Evolutionary conservation across 2,329 filamentous ascomycete genomes (phyloP).

Genomic region (Apiospora kogelbergensis): DNA sequence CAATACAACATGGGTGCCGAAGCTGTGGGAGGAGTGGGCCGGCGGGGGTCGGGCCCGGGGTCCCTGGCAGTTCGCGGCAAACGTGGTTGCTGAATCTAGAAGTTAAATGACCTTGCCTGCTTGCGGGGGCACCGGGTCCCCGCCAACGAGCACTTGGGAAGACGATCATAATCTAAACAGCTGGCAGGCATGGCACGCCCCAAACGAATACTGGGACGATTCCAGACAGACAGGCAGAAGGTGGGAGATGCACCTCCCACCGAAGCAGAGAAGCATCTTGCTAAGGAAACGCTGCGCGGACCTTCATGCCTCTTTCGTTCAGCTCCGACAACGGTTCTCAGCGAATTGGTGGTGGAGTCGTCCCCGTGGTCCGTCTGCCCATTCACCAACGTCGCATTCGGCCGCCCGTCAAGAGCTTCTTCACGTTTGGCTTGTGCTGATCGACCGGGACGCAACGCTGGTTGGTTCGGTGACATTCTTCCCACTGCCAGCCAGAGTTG

Average conservation of each 20-base stretch:
- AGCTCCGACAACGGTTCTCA: background rate
- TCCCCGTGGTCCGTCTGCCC: background rate
- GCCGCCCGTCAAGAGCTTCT: background rate
- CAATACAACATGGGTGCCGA: conserved; percentile 10
- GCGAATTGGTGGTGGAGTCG: background rate
- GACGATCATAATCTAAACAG: background rate
- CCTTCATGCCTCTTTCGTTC: background rate
- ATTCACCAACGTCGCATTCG: background rate
- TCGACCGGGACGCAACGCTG: conserved; percentile 5
- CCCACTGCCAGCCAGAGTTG: background rate
- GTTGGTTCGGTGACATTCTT: background rate
- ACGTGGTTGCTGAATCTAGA: conserved; percentile 7
- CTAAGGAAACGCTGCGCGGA: background rate
- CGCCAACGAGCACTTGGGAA: background rate
- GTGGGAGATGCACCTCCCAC: background rate
- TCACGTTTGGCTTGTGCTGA: background rate
- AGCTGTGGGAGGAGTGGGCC: conserved; percentile 3
- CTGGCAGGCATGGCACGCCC: background rate
- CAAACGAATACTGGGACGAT: background rate
- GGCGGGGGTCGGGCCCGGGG: background rate
- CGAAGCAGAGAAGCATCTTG: background rate
- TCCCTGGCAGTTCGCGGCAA: conserved; percentile 7
- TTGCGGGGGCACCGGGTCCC: background rate
- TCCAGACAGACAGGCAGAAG: background rate
- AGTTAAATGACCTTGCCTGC: background rate